Evolutionary conservation across 148 eudicot genomes (phyloP).

Genomic region (Cornus controversa): DNA sequence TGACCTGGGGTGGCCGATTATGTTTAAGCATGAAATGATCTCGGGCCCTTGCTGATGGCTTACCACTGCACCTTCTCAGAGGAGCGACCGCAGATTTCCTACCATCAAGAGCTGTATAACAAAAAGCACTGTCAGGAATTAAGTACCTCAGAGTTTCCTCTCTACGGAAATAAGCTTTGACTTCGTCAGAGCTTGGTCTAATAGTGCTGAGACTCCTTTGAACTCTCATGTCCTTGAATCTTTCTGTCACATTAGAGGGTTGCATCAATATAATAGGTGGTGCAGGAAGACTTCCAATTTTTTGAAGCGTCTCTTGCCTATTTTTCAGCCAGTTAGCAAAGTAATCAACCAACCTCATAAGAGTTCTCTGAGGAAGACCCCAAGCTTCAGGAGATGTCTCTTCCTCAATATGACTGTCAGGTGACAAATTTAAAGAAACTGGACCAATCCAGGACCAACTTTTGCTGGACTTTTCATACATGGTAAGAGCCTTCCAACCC

Average conservation of each 20-base stretch:
- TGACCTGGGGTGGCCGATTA: slow-evolving; percentile 82
- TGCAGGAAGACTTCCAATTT: slow-evolving; percentile 74
- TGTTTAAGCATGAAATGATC: slow-evolving; percentile 80
- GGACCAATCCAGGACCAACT: slow-evolving; percentile 82
- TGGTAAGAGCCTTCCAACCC: slow-evolving; percentile 78
- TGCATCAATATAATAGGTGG: slow-evolving; percentile 65
- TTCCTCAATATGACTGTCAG: slow-evolving; percentile 38
- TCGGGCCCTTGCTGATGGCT: slow-evolving; percentile 80
- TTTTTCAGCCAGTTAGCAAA: slow-evolving; percentile 87
- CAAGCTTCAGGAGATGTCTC: slow-evolving; percentile 72
- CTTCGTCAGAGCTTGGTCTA: slow-evolving; percentile 64
- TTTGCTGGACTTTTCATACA: slow-evolving; percentile 56
- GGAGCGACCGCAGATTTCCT: slow-evolving; percentile 89
- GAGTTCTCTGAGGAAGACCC: slow-evolving; percentile 72
- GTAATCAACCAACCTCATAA: slow-evolving; percentile 72
- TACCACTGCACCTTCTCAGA: slow-evolving; percentile 75
- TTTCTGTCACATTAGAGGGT: slow-evolving; percentile 62
- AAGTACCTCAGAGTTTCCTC: slow-evolving; percentile 74
- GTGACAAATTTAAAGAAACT: slow-evolving; percentile 31
- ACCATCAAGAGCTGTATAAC: slow-evolving; percentile 88
- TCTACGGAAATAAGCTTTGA: slow-evolving; percentile 61
- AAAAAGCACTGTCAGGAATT: slow-evolving; percentile 79
- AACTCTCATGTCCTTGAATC: slow-evolving; percentile 70
- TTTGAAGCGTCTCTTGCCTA: slow-evolving; percentile 74
- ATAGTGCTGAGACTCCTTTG: slow-evolving; percentile 77